Base-by-base conservation (phyloP, 805 yeast species). In the Candida morakotiae region DNA sequence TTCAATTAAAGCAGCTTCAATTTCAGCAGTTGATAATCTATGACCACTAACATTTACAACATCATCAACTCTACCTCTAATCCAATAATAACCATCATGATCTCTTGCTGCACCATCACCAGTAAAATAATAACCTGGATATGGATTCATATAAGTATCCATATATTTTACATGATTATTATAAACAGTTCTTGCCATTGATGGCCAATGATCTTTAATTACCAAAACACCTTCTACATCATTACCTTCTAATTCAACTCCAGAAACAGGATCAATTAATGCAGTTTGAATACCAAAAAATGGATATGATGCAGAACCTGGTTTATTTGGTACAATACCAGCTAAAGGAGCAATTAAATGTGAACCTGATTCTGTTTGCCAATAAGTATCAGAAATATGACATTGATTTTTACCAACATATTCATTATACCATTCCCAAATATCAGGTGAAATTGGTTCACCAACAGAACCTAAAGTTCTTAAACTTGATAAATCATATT, bases 81-180 rank as follows among this genome's bases (percentile, higher is more conserved):
- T 83, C 89, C 93, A 85, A 65, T 78, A 81, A 67, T 76, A 85
- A 5, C 94, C 94, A 56, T 84, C 91, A 48, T 75, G 69, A 57
- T 85, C 94, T 56, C 89, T 75, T 14, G 88, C 91, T 19, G 91
- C 93, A 63, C 94, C 94, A 63, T 85, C 95, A 52, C 95, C 95
- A 1, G 93, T 81, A 68, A 85, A 85, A 67, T 83, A 85, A 58
- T 75, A 77, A 34, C 88, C 88, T 34, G 85, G 84, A 64, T 83
- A 85, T 37, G 93, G 91, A 41, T 77, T 80, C 58, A 83, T 64
- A 62, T 85, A 85, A n/a, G 93, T 85, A 51, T 85, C 94, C 66
- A 81, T 63, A 63, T 69, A 85, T 57, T 87, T 72, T 47, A 71
- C 70, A 62, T 84, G 83, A 64, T 85, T 83, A 44, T 74, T 75